Base-by-base conservation (phyloP, 768 basidiomycete genomes). In the Serendipita sp. region DNA sequence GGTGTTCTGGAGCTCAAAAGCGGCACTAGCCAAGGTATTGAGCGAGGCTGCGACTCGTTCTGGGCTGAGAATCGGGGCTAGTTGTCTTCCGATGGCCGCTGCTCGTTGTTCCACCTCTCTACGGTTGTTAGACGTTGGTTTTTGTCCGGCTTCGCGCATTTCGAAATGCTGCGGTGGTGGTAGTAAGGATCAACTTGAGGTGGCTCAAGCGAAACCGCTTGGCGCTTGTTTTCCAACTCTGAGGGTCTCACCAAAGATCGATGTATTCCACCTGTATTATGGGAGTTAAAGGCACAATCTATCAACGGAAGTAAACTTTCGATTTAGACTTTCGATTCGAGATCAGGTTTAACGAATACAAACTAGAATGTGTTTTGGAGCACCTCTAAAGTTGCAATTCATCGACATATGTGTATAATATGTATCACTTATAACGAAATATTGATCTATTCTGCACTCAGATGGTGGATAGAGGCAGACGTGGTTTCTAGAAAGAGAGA, bases 341-440 rank as follows among this genome's bases (percentile, higher is more conserved):
- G n/a, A n/a, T n/a, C n/a, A n/a, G n/a, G n/a, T n/a, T n/a, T n/a
- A n/a, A n/a, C n/a, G n/a, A n/a, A n/a, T n/a, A n/a, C n/a, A n/a
- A n/a, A n/a, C n/a, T n/a, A n/a, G n/a, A n/a, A n/a, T 92, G 90
- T 70, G 91, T 97, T 73, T 75, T 97, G 64, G 96, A 97, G 75
- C 95, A 97, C 70, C 96, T 89, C 78, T 96, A 92, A 75, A 84
- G 87, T 0, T 89, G 90, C 16, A 86, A 88, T 30, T n/a, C 22
- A 26, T n/a, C 56, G 42, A n/a, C 22, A 14, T 61, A 26, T 42
- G 13, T 17, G 42, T 28, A 34, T 20, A 11, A 42, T 44, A 20
- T 41, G n/a, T n/a, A n/a, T 24, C 1, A 3, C 28, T 34, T 42
- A 26, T 41, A 22, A n/a, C n/a, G n/a, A n/a, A n/a, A n/a, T n/a